Base-by-base conservation (phyloP, 2,329 filamentous ascomycete genomes). In the Eutypa lata region DNA sequence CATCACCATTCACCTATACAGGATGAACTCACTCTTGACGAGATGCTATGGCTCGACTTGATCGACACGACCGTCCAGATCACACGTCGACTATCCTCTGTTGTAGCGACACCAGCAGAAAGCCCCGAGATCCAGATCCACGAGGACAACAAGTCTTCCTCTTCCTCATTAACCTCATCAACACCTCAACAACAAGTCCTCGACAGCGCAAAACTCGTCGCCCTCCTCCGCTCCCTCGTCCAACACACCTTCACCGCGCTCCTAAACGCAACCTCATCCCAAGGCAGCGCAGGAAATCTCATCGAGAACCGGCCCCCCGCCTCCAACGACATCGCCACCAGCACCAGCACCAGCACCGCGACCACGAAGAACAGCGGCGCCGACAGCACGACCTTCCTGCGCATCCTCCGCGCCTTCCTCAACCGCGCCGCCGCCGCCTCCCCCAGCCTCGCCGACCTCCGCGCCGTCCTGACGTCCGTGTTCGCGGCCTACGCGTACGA, bases 401-500 rank as follows among this genome's bases (percentile, higher is more conserved):
- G 89, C 52, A 90, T 99, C 59, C 79, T 99, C 14, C 86, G 91
- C 47, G 89, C 90, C 6, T 99, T 99, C 68, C 83, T 99, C 28
- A 85, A 88, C 1, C 85, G 90, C 45, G 93, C 92, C 0, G 88
- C 91, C 0, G 81, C 83, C 22, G 86, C 87, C 18, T 95, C 91
- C 0, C 92, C 94, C 0, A 95, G 89, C 13, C 78, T 99, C 2
- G 87, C 90, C 1, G 91, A 97, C 66, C 80, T 99, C 3, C 88
- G 94, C 44, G 83, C 83, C 7, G 92, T 97, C 1, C 81, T 99
- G 2, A 78, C 84, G 1, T 94, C 92, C 13, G 93, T 99, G 51
- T 97, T 99, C 72, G 86, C 93, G 0, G 93, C 94, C 0, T 99
- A 99, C 68, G 88, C 91, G 0, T 97, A 97, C 67, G 94, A 99